A percentile compares a stretch with the other conserved stretches of the same genome.
Evolutionary conservation across 768 basidiomycete genomes (phyloP).

Genomic region (Kwoniella dejecticola): DNA sequence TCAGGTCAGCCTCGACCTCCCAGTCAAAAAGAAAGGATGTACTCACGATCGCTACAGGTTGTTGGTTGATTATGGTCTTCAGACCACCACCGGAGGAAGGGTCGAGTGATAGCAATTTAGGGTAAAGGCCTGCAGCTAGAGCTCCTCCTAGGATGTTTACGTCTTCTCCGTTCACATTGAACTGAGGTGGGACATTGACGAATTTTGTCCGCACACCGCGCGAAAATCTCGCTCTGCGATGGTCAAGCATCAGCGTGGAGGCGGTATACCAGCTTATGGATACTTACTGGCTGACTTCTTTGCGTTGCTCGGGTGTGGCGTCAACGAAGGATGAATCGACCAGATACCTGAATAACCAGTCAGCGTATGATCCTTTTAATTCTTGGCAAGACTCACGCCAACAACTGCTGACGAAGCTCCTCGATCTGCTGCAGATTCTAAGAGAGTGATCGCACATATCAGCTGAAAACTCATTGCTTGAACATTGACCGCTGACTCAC

Average conservation of each 20-base stretch:
- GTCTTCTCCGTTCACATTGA: conserved; percentile 68
- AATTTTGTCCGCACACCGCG: conserved; percentile 72
- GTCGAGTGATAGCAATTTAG: conserved; percentile 81
- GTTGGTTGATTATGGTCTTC: conserved; percentile 80
- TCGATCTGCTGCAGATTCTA: conserved; percentile 95
- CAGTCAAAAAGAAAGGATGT: not conserved
- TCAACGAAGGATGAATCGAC: conserved; percentile 83
- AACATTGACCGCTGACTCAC: conserved; percentile 59
- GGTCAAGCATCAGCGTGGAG: not conserved
- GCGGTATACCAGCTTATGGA: no score
- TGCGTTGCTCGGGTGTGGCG: conserved; percentile 66
- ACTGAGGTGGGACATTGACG: conserved; percentile 69
- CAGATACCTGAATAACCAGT: conserved; percentile 64
- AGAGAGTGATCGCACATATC: no score
- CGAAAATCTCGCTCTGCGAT: conserved; percentile 68
- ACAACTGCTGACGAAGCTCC: conserved; percentile 86
- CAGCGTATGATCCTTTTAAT: no score
- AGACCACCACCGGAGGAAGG: conserved; percentile 62
- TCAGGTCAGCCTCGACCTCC: not conserved
- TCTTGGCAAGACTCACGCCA: conserved; percentile 62
- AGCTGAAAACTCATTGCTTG: no score
- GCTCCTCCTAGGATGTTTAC: conserved; percentile 73
- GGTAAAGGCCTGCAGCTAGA: conserved; percentile 82
- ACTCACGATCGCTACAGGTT: conserved; percentile 65
- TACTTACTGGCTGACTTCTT: conserved; percentile 69